These are phyloP conservation scores for Prototheca wickerhamii DNA, from an alignment of 163 green algal genomes.

Conservation along the genomic window DNA sequence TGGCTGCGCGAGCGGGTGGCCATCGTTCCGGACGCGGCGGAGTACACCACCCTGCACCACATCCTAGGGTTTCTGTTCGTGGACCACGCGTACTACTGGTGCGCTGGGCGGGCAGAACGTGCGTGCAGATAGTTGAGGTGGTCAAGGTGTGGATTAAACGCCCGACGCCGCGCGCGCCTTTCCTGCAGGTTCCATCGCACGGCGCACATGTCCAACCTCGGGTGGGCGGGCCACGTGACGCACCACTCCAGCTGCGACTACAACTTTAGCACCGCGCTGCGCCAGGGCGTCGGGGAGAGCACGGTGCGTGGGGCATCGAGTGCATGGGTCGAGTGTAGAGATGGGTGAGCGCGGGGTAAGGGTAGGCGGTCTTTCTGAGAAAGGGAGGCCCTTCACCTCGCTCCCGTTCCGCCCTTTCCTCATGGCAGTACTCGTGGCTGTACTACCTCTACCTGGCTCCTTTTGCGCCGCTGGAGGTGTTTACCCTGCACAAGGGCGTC, in stretches of 20 bases:
- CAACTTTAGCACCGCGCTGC: slow-evolving; percentile 16
- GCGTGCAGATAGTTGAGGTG: not conserved
- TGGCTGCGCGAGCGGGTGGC: not conserved
- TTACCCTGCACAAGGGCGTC: slow-evolving; percentile 5
- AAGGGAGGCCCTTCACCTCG: not conserved
- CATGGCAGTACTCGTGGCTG: slow-evolving; percentile 16
- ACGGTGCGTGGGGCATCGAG: slow-evolving; percentile 1
- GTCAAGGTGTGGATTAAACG: not conserved
- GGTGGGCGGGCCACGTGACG: slow-evolving; percentile 15
- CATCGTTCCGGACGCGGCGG: not conserved
- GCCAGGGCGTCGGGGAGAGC: slow-evolving; percentile 6
- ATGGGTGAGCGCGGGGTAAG: not conserved
- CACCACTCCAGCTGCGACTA: slow-evolving; percentile 25
- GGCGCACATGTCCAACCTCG: slow-evolving; percentile 18
- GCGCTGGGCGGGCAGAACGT: not conserved
- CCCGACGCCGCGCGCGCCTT: not conserved
- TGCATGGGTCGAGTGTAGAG: not conserved
- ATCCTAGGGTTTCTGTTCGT: not conserved
- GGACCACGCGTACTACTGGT: slow-evolving; percentile 27
- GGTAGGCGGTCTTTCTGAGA: too few relatives aligned
- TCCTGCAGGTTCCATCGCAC: slow-evolving; percentile 14
- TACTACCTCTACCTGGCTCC: slow-evolving; percentile 26
- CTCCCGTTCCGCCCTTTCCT: not conserved
- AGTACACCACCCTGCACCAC: not conserved
- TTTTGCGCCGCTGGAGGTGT: slow-evolving; percentile 4